Percentiles rank a stretch among this genome's conserved stretches.
phyloP scores from a whole-genome alignment of 129 eudicot genomes.

The Pittosporum tobira region DNA sequence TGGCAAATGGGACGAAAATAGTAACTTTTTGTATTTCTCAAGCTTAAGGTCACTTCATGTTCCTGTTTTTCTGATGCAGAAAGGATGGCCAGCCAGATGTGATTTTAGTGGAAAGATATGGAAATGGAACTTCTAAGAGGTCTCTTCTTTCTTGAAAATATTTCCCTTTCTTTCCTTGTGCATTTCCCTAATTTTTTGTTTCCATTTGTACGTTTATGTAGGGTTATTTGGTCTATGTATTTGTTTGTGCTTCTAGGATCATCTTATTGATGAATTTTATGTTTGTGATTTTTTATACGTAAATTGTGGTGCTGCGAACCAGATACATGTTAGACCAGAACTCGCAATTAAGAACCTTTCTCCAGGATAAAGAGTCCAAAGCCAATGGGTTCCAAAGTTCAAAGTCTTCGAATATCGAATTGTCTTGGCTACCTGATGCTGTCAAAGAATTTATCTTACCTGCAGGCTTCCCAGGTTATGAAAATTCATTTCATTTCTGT shows the following conservation, averaged over 20 bases:
- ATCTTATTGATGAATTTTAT: not conserved
- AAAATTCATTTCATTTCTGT: not conserved
- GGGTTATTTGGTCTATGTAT: not conserved
- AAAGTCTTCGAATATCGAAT: conserved; percentile 18
- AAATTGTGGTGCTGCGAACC: conserved; percentile 10
- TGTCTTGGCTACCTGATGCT: conserved; percentile 72
- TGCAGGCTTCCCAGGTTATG: conserved; percentile 82
- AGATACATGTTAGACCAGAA: conserved; percentile 60
- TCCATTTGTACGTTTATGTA: not conserved
- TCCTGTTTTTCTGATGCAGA: conserved; percentile 21
- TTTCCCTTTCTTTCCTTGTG: conserved; percentile 2
- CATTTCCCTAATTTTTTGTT: not conserved
- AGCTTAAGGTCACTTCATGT: no score
- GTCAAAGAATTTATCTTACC: conserved; percentile 79
- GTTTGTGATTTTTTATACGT: not conserved
- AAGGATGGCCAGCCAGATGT: conserved; percentile 24
- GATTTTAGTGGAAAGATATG: conserved; percentile 69
- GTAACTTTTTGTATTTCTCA: no score
- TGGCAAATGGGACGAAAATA: no score
- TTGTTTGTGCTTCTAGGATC: conserved; percentile 4
- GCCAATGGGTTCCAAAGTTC: conserved; percentile 17
- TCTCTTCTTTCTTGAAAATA: conserved; percentile 1
- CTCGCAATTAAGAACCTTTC: conserved; percentile 34
- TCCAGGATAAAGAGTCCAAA: conserved; percentile 32
- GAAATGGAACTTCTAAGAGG: conserved; percentile 79